Percentiles rank a stretch among this genome's conserved stretches.
Conservation (phyloP, 2,329 filamentous ascomycete genomes). For the Sporothrix globosa region DNA sequence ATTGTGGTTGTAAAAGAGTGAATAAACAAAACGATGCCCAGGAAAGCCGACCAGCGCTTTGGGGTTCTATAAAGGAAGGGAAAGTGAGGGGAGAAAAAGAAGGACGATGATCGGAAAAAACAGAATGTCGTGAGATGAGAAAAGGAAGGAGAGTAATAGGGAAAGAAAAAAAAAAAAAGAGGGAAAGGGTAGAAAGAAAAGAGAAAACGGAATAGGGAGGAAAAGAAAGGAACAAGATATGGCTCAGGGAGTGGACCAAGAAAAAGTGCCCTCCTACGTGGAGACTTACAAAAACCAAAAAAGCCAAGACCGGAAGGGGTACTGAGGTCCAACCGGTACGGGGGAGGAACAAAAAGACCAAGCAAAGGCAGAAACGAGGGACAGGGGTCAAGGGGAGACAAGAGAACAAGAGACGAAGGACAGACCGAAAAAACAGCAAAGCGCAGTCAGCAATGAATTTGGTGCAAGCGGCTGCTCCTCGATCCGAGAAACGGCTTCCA, state of each 20-base stretch:
- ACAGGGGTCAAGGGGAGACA: slow-evolving; percentile 12
- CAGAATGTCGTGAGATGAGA: slow-evolving; percentile 29
- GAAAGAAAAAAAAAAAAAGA: background rate
- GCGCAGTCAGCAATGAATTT: background rate
- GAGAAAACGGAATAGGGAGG: background rate
- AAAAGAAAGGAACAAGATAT: background rate
- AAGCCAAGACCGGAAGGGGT: slow-evolving; percentile 19
- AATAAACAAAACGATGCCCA: slow-evolving; percentile 42
- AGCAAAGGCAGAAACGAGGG: background rate
- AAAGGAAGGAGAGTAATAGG: slow-evolving; percentile 14
- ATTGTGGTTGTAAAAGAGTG: slow-evolving; percentile 30
- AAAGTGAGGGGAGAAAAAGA: slow-evolving; percentile 19
- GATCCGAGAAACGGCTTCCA: slow-evolving; percentile 23
- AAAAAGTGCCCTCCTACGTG: background rate
- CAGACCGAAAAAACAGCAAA: background rate
- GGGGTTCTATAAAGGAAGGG: slow-evolving; percentile 39
- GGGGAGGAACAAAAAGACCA: background rate
- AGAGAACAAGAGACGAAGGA: slow-evolving; percentile 19
- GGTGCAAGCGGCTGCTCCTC: slow-evolving; percentile 7
- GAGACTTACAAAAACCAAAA: background rate
- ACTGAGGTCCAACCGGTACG: slow-evolving; percentile 9
- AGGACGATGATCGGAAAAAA: slow-evolving; percentile 21
- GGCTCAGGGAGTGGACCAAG: background rate
- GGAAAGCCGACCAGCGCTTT: slow-evolving; percentile 58
- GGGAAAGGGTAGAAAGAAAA: slow-evolving; percentile 1